Base-by-base conservation (phyloP, 768 basidiomycete genomes). In the Naganishia vishniacii region DNA sequence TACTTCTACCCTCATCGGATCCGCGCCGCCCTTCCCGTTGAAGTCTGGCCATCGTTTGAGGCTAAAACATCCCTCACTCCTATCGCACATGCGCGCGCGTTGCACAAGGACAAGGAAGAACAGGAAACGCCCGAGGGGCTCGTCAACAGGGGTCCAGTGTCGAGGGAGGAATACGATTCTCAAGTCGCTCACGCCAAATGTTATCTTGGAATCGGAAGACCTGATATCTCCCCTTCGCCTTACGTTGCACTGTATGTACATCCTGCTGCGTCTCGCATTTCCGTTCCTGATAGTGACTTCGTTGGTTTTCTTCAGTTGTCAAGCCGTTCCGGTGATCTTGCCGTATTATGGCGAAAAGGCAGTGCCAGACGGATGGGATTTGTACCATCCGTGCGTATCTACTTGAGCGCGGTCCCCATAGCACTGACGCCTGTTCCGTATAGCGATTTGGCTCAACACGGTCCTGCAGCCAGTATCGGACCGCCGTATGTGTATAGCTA, bases 401-500 rank as follows among this genome's bases (percentile, higher is more conserved):
- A 15, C 31, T 51, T 3, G 18, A 15, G 3, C 32, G 11, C 3
- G 15, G 11, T n/a, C 48, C 29, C 29, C 9, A 26, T 51, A 18
- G 32, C n/a, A 11, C 16, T 15, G 25, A 18, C 16, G 28, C 28
- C 5, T 7, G 20, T 5, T 8, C 6, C 49, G 20, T 28, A 34
- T 32, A 70, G 71, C 6, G 48, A 26, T 6, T 47, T 47, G 6
- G 58, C 48, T 15, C 75, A 77, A 44, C 75, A 75, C 59, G 74
- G 75, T 25, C 75, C 75, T 23, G 75, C 73, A 1, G 56, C 68
- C n/a, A 46, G 51, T 0, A 59, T 77, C 15, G 74, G 74, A 13
- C 64, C 68, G 23, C 75, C 75, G n/a, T 77, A 73, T 53, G 75
- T 75, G 31, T 77, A 77, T 66, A 61, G 62, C 4, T 77, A 77